A percentile compares a stretch with the other conserved stretches of the same genome.
Evolutionary conservation across 768 basidiomycete species (phyloP).

Genomic region (Cubamyces lactineus): DNA sequence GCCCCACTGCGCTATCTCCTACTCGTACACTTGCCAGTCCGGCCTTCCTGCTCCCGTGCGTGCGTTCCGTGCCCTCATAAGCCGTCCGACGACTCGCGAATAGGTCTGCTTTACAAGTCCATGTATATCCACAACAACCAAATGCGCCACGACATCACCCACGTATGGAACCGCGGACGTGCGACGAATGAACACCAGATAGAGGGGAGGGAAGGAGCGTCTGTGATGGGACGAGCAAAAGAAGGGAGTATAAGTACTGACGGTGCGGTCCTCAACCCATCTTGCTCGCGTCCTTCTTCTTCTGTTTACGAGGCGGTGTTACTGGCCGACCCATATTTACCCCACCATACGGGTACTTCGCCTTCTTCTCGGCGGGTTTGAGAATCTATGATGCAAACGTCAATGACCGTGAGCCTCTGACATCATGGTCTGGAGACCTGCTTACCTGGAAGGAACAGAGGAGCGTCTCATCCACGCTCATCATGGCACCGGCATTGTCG

Average conservation of each 20-base stretch:
- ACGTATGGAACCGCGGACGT: slow-evolving; percentile 6
- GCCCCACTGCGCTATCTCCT: slow-evolving; percentile 4
- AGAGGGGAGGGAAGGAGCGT: slow-evolving; percentile 18
- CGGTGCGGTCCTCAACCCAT: slow-evolving; percentile 39
- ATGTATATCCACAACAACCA: slow-evolving; percentile 27
- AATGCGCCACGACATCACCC: slow-evolving; percentile 18
- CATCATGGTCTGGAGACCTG: slow-evolving; percentile 2
- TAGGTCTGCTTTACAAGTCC: slow-evolving; percentile 21
- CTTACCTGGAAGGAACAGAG: slow-evolving; percentile 96
- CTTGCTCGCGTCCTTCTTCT: slow-evolving; percentile 89
- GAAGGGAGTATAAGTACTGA: slow-evolving; percentile 32
- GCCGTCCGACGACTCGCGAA: slow-evolving; percentile 17
- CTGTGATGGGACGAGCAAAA: slow-evolving; percentile 21
- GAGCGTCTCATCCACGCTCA: slow-evolving; percentile 98
- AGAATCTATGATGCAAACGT: slow-evolving; percentile 67
- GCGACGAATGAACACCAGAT: slow-evolving; percentile 21
- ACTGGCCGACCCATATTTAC: slow-evolving; percentile 88
- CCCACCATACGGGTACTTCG: slow-evolving; percentile 87
- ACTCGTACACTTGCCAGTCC: slow-evolving; percentile 17
- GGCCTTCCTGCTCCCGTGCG: slow-evolving; percentile 1
- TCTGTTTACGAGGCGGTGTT: slow-evolving; percentile 95
- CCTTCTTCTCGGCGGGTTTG: slow-evolving; percentile 99
- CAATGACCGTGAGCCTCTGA: background rate
- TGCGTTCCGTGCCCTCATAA: slow-evolving; percentile 13
- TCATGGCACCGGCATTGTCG: slow-evolving; percentile 99